These are phyloP conservation scores for Aspergillus homomorphus DNA, from an alignment of 495 filamentous ascomycete species.

Conservation along the genomic window DNA sequence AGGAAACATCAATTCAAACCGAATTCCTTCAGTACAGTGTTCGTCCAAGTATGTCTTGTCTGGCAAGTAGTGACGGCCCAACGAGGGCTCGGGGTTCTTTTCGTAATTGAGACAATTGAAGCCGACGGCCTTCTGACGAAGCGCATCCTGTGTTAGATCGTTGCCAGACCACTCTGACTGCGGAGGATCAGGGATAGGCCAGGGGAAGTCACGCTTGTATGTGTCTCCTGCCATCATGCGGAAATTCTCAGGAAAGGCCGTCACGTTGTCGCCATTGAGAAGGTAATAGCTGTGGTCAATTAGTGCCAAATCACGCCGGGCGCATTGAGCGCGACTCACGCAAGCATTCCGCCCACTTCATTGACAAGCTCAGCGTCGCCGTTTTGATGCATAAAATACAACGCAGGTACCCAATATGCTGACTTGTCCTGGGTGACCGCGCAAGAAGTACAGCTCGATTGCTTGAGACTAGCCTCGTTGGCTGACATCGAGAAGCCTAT, in stretches of 20 bases:
- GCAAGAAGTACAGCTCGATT: constrained; percentile 55
- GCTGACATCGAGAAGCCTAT: constrained; percentile 50
- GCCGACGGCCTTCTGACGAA: constrained; percentile 78
- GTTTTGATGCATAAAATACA: constrained; percentile 56
- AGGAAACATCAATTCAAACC: constrained; percentile 84
- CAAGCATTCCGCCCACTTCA: constrained; percentile 57
- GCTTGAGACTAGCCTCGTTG: constrained; percentile 38
- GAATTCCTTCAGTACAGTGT: constrained; percentile 72
- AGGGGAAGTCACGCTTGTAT: constrained; percentile 64
- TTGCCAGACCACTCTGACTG: constrained; percentile 64
- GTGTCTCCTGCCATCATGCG: constrained; percentile 82
- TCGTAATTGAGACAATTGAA: constrained; percentile 90
- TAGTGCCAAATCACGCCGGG: not conserved
- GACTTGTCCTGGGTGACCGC: constrained; percentile 58
- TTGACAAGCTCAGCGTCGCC: constrained; percentile 53
- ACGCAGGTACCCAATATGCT: constrained; percentile 59
- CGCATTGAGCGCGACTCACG: constrained; percentile 31
- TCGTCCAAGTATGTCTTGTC: constrained; percentile 73
- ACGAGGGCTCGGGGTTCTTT: constrained; percentile 56
- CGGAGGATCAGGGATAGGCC: constrained; percentile 66
- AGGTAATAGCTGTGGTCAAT: constrained; percentile 65
- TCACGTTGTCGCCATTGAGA: constrained; percentile 59
- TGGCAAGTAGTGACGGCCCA: constrained; percentile 79
- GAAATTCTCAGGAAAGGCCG: constrained; percentile 76
- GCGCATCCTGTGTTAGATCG: constrained; percentile 59